A percentile compares a stretch with the other conserved stretches of the same genome.
These are phyloP conservation scores for Haplosporangium sp. DNA, from an alignment of 371 early-diverging fungal species.

Conservation along the genomic window DNA sequence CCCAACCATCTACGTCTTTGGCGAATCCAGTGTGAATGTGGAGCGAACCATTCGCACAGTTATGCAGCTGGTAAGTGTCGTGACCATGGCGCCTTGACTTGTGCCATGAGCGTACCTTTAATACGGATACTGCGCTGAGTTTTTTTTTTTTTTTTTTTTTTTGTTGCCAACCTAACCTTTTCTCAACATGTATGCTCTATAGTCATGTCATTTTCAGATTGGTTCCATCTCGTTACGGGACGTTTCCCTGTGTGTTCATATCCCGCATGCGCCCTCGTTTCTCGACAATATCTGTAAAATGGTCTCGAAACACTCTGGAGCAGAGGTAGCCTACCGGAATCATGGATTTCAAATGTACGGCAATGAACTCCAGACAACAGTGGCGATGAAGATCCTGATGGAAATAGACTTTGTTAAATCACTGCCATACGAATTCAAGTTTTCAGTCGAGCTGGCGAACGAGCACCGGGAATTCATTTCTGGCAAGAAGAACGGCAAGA, in stretches of 20 bases:
- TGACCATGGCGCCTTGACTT: too few species aligned
- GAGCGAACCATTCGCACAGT: constrained; percentile 78
- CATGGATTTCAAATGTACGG: constrained; percentile 53
- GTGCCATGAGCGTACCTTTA: too few species aligned
- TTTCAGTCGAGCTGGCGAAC: constrained; percentile 76
- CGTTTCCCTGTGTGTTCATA: constrained; percentile 15
- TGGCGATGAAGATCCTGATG: constrained; percentile 39
- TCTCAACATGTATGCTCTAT: neutral
- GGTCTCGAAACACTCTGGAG: constrained; percentile 65
- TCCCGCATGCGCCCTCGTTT: constrained; percentile 33
- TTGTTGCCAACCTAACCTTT: neutral
- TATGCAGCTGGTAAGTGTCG: constrained; percentile 71
- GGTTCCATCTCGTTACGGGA: constrained; percentile 45
- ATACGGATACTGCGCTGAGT: neutral
- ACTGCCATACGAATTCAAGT: constrained; percentile 49
- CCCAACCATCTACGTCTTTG: constrained; percentile 67
- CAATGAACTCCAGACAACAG: constrained; percentile 30
- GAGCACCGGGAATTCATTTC: constrained; percentile 92
- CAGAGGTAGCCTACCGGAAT: constrained; percentile 63
- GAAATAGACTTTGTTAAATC: constrained; percentile 40
- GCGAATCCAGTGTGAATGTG: constrained; percentile 78
- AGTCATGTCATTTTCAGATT: constrained; percentile 51
- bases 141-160: neutral
- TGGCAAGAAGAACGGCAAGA: constrained; percentile 96
- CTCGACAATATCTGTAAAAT: constrained; percentile 59